A percentile compares a stretch with the other conserved stretches of the same genome.
Conservation (phyloP, 139 green algal genomes). For the Chlorella sorokiniana region DNA sequence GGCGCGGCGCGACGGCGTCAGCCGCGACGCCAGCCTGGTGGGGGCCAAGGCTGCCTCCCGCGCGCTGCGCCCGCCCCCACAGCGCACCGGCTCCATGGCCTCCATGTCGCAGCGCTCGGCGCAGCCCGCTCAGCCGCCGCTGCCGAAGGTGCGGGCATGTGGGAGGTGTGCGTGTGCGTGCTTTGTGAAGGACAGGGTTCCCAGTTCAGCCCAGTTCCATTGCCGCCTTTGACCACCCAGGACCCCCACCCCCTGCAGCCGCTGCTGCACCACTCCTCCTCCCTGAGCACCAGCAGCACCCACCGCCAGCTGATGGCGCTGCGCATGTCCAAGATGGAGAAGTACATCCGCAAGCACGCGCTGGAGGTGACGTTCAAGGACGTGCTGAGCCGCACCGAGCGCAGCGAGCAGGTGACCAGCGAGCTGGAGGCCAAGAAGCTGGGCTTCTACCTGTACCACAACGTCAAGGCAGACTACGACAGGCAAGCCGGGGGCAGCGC, state of each 20-base stretch:
- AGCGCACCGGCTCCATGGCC: background rate
- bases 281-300: background rate
- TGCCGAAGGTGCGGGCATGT: no score
- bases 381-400: conserved; percentile 44
- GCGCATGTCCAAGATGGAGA: conserved; percentile 39
- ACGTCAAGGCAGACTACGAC: conserved; percentile 55
- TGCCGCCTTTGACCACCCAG: background rate
- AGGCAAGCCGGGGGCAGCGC: no score
- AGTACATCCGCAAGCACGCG: conserved; percentile 71
- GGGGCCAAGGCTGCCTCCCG: background rate
- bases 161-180: no score
- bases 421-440: conserved; percentile 66
- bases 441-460: conserved; percentile 68
- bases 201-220: no score
- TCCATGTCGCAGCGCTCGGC: no score
- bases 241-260: background rate
- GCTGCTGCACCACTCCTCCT: background rate
- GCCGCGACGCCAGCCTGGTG: background rate
- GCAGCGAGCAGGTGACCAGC: conserved; percentile 40
- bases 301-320: conserved; percentile 28
- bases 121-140: no score
- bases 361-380: conserved; percentile 63
- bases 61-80: no score
- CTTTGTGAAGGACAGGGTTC: no score
- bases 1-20: background rate